Conservation (phyloP, 2,329 filamentous ascomycete genomes). For the Fusarium austroafricanum region DNA sequence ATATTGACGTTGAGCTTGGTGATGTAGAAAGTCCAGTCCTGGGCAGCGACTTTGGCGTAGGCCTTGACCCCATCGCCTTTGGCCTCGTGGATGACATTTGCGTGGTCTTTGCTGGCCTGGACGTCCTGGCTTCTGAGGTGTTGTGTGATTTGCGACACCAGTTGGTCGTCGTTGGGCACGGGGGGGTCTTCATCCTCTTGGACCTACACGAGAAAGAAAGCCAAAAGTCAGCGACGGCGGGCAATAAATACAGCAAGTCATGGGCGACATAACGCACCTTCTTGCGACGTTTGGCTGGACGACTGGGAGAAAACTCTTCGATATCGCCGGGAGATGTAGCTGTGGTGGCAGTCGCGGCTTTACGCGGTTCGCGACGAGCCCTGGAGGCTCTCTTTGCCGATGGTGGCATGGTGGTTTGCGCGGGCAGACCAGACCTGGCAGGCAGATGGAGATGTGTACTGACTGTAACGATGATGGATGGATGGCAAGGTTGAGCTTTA, state of each 20-base stretch:
- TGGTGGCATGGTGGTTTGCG: constrained; percentile 49
- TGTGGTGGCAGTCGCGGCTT: constrained; percentile 51
- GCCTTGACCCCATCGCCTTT: constrained; percentile 74
- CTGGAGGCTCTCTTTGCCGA: constrained; percentile 54
- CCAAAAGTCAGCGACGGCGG: constrained; percentile 29
- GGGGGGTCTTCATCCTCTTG: constrained; percentile 53
- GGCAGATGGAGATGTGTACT: neutral
- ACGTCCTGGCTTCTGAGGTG: constrained; percentile 62
- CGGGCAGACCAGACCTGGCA: constrained; percentile 20
- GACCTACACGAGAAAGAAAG: constrained; percentile 46
- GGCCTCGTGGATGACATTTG: constrained; percentile 72
- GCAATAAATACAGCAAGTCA: neutral
- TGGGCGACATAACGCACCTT: constrained; percentile 57
- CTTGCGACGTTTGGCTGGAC: constrained; percentile 73
- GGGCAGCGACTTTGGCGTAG: constrained; percentile 84
- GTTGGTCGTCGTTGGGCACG: constrained; percentile 64
- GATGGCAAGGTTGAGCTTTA: neutral
- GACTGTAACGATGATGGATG: neutral
- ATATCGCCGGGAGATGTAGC: constrained; percentile 52
- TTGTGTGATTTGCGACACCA: constrained; percentile 68
- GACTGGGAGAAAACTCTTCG: constrained; percentile 68
- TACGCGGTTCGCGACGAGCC: constrained; percentile 54
- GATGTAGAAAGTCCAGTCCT: constrained; percentile 87
- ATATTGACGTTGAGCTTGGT: constrained; percentile 81
- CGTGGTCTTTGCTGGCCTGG: constrained; percentile 70